Evolutionary conservation across 768 basidiomycete genomes (phyloP), one percentile per base, ranked within the genome.

Genomic region (Russula foetens): DNA sequence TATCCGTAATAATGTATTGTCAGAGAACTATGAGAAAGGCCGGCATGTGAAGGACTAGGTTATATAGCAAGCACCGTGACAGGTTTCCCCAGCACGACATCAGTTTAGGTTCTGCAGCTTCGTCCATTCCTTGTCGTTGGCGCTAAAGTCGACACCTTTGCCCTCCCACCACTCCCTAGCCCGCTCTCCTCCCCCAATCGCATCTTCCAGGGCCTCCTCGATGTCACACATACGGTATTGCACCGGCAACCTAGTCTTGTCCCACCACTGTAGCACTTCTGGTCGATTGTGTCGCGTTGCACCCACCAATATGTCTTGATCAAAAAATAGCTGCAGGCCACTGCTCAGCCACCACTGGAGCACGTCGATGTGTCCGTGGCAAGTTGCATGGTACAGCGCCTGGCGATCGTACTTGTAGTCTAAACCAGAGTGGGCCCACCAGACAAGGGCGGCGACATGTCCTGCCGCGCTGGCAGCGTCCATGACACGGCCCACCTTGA

Each of bases 151-250:
- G 14, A 92, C 82, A 4, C 91, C 91, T 68, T 89, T 88, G 62
- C 73, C 71, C 69, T 78, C 81, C 91, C 91, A 94, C 91, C 91
- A 94, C 56, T 75, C 75, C 68, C 88, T 79, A 12, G 85, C 88
- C 49, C 76, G 81, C 62, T 85, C 81, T 14, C 90, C 89, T n/a
- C 85, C 86, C 8, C 86, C 85, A 53, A 90, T 87, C 0, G 88
- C 86, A 65, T 94, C 92, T 70, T 93, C 92, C 66, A 94, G 71
- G 3, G 92, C 92, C 75, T 93, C 92, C 69, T 95, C 92, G 52
- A 95, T 84, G 70, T 95, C 92, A 69, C 92, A 93, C 81, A 92
- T 84, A 55, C 92, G 82, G 72, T 92, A 95, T 67, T 89, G 88
- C 59, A 93, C 83, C 4, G 87, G 80, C 52, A 93, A 75, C 7